phyloP scores from a whole-genome alignment of 495 filamentous ascomycete genomes.

The Glonium stellatum region DNA sequence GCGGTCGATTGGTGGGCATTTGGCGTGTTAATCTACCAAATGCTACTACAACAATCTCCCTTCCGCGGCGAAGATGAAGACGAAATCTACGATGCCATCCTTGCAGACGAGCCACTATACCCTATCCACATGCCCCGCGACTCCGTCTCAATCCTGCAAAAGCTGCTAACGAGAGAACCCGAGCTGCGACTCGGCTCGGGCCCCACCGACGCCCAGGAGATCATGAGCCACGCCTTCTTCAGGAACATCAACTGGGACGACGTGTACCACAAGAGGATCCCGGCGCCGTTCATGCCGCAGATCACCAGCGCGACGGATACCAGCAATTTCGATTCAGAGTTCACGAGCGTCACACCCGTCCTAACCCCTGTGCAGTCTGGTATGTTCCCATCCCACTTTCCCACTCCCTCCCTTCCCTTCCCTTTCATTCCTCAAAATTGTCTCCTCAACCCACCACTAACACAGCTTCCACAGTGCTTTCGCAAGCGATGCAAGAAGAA shows the following conservation, averaged over 20 bases:
- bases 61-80: conserved; percentile 99
- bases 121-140: conserved; percentile 99
- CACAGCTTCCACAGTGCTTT: conserved; percentile 61
- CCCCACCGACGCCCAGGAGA: conserved; percentile 95
- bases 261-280: conserved; percentile 87
- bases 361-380: conserved; percentile 95
- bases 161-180: conserved; percentile 91
- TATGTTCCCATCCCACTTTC: conserved; percentile 46
- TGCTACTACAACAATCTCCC: conserved; percentile 96
- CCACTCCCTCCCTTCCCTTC: neutral
- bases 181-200: conserved; percentile 87
- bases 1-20: conserved; percentile 99
- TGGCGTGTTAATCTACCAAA: conserved; percentile 98
- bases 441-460: no score
- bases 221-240: conserved; percentile 99
- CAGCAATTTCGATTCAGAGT: conserved; percentile 98
- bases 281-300: conserved; percentile 79
- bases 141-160: conserved; percentile 95
- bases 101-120: conserved; percentile 95
- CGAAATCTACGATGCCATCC: conserved; percentile 98
- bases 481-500: conserved; percentile 98
- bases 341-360: conserved; percentile 96
- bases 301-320: conserved; percentile 93
- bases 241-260: conserved; percentile 97
- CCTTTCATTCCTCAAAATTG: neutral